These are phyloP conservation scores for Combretum micranthum DNA, from an alignment of 345 rosid genomes.

Conservation along the genomic window DNA sequence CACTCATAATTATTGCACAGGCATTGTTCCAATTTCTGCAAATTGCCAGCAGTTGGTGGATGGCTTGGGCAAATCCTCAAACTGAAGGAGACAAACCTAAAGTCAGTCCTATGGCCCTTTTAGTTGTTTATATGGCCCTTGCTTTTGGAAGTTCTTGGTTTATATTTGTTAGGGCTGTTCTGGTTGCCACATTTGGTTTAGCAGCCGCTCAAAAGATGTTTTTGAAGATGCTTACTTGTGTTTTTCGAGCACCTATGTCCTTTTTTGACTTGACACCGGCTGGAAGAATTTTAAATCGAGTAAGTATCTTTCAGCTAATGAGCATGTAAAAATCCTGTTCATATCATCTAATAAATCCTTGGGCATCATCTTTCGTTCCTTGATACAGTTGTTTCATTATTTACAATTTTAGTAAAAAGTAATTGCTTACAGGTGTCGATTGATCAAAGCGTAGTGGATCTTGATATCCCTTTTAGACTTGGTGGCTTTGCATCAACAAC, in stretches of 20 bases:
- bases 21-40: conserved; percentile 90
- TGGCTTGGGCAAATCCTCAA: conserved; percentile 99
- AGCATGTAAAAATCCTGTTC: conserved; percentile 1
- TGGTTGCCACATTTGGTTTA: conserved; percentile 96
- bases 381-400: neutral
- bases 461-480: conserved; percentile 97
- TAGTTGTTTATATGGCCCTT: conserved; percentile 85
- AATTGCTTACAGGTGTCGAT: conserved; percentile 67
- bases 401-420: conserved; percentile 7
- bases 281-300: conserved; percentile 94
- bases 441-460: conserved; percentile 99
- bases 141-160: conserved; percentile 98
- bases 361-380: neutral
- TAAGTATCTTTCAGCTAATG: conserved; percentile 28
- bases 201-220: conserved; percentile 97
- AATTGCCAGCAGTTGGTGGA: conserved; percentile 99
- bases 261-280: conserved; percentile 99
- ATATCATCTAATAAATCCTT: neutral
- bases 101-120: conserved; percentile 76
- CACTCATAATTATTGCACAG: conserved; percentile 86
- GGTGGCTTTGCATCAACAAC: conserved; percentile 99
- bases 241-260: conserved; percentile 95
- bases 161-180: conserved; percentile 90
- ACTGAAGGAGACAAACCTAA: conserved; percentile 85
- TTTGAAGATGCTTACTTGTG: conserved; percentile 86